Percentiles rank a stretch among this genome's conserved stretches.
Evolutionary conservation across 1,284 basidiomycete species (phyloP).

Genomic region (Bjerkandera adusta): DNA sequence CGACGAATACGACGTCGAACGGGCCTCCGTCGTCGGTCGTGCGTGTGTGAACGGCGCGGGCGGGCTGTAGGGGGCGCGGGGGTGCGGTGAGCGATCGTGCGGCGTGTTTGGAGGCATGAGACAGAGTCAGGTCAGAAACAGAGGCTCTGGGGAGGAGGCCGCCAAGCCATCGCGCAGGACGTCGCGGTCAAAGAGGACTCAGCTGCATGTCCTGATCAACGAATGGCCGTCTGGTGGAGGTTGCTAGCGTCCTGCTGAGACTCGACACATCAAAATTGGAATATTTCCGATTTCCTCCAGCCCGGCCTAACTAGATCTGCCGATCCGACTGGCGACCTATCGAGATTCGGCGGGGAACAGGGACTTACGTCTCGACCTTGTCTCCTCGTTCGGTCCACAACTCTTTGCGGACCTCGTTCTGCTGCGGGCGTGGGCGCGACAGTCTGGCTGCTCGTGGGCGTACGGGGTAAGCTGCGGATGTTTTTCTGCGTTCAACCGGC

Average conservation of each 20-base stretch:
- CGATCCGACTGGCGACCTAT: slow-evolving; percentile 12
- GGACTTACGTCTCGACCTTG: slow-evolving; percentile 9
- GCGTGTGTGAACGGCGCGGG: slow-evolving; percentile 22
- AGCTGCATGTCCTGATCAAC: slow-evolving; percentile 7
- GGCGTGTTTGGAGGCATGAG: slow-evolving; percentile 26
- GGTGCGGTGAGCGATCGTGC: slow-evolving; percentile 26
- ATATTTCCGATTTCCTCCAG: slow-evolving; percentile 15
- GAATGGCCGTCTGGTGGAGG: slow-evolving; percentile 11
- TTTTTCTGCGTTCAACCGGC: neutral
- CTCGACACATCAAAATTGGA: slow-evolving; percentile 9
- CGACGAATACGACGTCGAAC: slow-evolving; percentile 29
- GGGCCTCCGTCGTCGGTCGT: slow-evolving; percentile 21
- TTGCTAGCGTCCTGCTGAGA: slow-evolving; percentile 13
- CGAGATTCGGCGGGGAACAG: slow-evolving; percentile 12
- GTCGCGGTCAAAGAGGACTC: slow-evolving; percentile 11
- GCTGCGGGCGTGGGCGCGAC: neutral
- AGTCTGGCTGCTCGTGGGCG: slow-evolving; percentile 7
- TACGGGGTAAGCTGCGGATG: neutral
- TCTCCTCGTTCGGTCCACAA: neutral
- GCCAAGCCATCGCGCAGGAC: slow-evolving; percentile 11
- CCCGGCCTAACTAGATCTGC: slow-evolving; percentile 12
- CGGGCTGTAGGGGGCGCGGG: slow-evolving; percentile 23
- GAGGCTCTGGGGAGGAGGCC: neutral
- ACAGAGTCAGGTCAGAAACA: slow-evolving; percentile 7
- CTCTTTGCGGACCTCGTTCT: neutral